Conservation (phyloP, 2,329 filamentous ascomycete genomes). For the Venturia asperata region DNA sequence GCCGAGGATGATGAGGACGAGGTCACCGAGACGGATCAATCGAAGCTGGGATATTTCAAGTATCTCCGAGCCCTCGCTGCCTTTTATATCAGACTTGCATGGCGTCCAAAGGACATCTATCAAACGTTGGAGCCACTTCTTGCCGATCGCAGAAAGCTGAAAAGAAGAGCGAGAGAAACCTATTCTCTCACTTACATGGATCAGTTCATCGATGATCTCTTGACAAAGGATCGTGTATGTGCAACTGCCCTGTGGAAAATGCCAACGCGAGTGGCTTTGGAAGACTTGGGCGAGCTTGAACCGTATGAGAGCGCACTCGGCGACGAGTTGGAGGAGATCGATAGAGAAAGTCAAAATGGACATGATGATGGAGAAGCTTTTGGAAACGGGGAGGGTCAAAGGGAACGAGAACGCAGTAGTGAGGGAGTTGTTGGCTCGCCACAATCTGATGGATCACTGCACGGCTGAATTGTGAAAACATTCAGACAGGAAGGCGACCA, state of each 20-base stretch:
- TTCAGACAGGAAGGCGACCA: neutral
- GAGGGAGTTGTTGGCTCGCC: neutral
- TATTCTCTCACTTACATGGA: conserved; percentile 77
- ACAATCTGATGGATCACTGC: neutral
- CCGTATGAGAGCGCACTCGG: conserved; percentile 76
- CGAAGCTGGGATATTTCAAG: conserved; percentile 45
- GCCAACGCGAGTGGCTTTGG: conserved; percentile 70
- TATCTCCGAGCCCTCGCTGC: conserved; percentile 84
- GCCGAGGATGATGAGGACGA: conserved; percentile 58
- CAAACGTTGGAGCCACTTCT: conserved; percentile 72
- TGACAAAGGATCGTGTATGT: conserved; percentile 83
- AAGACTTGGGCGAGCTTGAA: conserved; percentile 83
- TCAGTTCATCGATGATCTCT: conserved; percentile 85
- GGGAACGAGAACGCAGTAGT: neutral
- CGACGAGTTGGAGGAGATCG: conserved; percentile 55
- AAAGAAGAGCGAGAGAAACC: conserved; percentile 65
- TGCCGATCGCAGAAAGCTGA: conserved; percentile 75
- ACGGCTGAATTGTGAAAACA: neutral
- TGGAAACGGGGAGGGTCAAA: neutral
- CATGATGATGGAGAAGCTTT: conserved; percentile 3
- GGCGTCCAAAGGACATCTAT: conserved; percentile 75
- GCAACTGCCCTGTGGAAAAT: conserved; percentile 90
- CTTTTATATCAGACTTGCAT: conserved; percentile 89
- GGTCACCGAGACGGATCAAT: conserved; percentile 20
- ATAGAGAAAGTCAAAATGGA: conserved; percentile 23